Percentiles rank a stretch among this genome's conserved stretches.
These are phyloP conservation scores for Aureobasidium namibiae DNA, from an alignment of 2,329 filamentous ascomycete genomes.

Conservation along the genomic window DNA sequence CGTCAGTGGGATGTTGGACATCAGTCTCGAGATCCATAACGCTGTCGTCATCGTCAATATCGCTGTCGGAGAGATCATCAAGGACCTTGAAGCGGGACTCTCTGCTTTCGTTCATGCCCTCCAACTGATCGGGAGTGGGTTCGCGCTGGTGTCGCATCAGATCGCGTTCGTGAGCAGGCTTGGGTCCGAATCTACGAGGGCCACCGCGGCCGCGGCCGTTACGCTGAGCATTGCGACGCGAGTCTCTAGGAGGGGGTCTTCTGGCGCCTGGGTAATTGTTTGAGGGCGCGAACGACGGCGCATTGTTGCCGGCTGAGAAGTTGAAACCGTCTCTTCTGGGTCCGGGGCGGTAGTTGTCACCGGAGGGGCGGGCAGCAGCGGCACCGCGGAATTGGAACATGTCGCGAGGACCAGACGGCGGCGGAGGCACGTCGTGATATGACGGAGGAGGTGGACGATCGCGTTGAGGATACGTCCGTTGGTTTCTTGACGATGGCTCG, in stretches of 20 bases:
- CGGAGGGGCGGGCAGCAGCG: background rate
- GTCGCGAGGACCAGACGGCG: conserved; percentile 6
- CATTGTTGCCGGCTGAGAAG: conserved; percentile 10
- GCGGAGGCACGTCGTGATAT: conserved; percentile 6
- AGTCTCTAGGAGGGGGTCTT: background rate
- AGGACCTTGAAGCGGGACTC: conserved; percentile 32
- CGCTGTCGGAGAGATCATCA: conserved; percentile 34
- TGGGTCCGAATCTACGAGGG: conserved; percentile 18
- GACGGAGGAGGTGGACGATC: conserved; percentile 10
- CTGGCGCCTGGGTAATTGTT: conserved; percentile 7
- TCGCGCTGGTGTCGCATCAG: conserved; percentile 34
- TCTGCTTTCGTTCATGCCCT: conserved; percentile 33
- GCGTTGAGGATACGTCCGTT: background rate
- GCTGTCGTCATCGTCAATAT: conserved; percentile 25
- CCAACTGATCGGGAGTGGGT: conserved; percentile 36
- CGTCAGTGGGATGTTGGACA: background rate
- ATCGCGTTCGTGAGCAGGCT: conserved; percentile 35
- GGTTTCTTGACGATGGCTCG: conserved; percentile 3
- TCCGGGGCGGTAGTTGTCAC: conserved; percentile 10
- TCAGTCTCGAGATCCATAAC: conserved; percentile 17
- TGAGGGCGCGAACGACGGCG: conserved; percentile 8
- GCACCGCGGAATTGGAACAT: conserved; percentile 15
- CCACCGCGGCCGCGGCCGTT: background rate
- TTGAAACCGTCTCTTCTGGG: conserved; percentile 10
- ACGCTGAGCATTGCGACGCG: background rate